These are phyloP conservation scores for Ophiognomonia clavigignenti-juglandacearum DNA, from an alignment of 2,329 filamentous ascomycete species.

Conservation along the genomic window DNA sequence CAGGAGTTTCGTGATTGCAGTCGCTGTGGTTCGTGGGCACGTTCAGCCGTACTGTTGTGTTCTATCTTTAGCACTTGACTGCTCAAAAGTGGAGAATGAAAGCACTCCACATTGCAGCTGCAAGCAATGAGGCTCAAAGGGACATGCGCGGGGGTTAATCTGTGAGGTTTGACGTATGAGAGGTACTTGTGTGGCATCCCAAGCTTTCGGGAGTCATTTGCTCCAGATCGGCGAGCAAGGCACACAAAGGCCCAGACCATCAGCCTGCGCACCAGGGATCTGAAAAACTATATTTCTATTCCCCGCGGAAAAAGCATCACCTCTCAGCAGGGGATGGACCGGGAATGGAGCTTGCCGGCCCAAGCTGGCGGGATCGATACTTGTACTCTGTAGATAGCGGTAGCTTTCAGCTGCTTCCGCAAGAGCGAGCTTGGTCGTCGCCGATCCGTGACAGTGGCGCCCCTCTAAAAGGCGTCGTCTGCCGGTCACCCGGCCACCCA, in stretches of 20 bases:
- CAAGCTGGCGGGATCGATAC: too few relatives aligned
- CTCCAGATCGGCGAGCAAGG: not conserved
- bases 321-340: too few relatives aligned
- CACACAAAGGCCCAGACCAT: not conserved
- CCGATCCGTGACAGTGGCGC: not conserved
- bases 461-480: not conserved
- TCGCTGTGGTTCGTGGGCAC: too few relatives aligned
- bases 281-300: not conserved
- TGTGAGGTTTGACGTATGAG: too few relatives aligned
- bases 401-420: too few relatives aligned
- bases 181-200: too few relatives aligned
- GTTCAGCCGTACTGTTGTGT: not conserved
- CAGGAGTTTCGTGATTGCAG: too few relatives aligned
- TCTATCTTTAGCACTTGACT: not conserved
- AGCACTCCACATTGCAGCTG: not conserved
- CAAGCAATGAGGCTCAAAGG: constrained; percentile 5
- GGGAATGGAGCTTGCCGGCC: too few relatives aligned
- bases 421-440: too few relatives aligned
- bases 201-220: not conserved
- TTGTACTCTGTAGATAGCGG: too few relatives aligned
- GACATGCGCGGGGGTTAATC: too few relatives aligned
- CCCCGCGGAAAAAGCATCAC: not conserved
- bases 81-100: not conserved
- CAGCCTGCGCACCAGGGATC: not conserved
- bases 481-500: not conserved